Evolutionary conservation across 2,329 filamentous ascomycete species (phyloP).

Genomic region (Fusarium compactum): DNA sequence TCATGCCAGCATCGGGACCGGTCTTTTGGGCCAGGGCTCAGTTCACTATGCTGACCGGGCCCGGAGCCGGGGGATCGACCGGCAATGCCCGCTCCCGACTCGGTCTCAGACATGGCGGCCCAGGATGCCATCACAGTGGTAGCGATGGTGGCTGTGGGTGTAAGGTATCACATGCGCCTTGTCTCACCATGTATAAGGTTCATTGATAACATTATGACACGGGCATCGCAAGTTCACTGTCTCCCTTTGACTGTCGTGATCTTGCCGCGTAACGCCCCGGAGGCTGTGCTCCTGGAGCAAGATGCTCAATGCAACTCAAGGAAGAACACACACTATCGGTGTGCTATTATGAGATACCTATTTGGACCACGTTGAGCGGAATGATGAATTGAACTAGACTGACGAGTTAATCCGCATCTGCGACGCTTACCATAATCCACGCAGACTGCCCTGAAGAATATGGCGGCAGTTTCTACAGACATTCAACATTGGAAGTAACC

Average conservation of each 20-base stretch:
- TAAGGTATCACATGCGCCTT: neutral
- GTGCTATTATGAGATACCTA: neutral
- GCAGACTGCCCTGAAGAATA: neutral
- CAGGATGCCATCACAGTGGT: neutral
- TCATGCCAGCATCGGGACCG: neutral
- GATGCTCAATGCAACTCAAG: neutral
- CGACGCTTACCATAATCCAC: neutral
- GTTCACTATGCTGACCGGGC: neutral
- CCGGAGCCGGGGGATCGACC: constrained; percentile 24
- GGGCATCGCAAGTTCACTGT: neutral
- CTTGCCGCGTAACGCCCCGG: neutral
- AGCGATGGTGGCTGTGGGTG: neutral
- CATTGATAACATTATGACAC: neutral
- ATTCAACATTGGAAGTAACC: fast-evolving
- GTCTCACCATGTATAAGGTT: neutral
- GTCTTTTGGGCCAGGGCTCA: neutral
- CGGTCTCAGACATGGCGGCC: constrained; percentile 13
- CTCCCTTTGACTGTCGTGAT: neutral
- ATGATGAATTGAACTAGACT: too few species aligned
- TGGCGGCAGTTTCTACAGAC: fast-evolving
- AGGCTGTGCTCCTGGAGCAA: neutral
- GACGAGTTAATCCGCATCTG: neutral
- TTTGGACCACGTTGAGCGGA: too few species aligned
- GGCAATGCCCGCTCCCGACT: constrained; percentile 25
- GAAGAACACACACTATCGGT: neutral